Percentiles rank a stretch among this genome's conserved stretches.
Conservation (phyloP, 345 rosid genomes). For the Kandelia obovata region DNA sequence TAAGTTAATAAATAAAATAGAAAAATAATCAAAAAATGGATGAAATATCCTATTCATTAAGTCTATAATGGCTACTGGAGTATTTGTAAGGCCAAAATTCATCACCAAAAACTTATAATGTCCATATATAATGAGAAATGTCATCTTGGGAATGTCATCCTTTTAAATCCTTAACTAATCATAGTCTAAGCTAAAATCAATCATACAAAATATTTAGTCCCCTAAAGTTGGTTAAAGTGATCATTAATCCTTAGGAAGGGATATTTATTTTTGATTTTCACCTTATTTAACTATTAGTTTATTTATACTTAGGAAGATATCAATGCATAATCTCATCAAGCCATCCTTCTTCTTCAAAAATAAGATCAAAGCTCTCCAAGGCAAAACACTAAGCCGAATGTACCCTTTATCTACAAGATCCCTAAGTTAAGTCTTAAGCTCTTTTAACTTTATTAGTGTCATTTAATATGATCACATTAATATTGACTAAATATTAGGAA, state of each 20-base stretch:
- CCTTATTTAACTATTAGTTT: not conserved
- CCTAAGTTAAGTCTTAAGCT: not conserved
- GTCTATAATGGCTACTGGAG: not conserved
- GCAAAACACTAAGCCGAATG: not conserved
- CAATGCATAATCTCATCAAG: not conserved
- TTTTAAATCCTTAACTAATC: not conserved
- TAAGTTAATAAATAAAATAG: not conserved
- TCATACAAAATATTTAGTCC: not conserved
- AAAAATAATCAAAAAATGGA: not conserved
- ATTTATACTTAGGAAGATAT: not conserved
- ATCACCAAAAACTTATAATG: slow-evolving; percentile 14
- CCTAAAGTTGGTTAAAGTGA: not conserved
- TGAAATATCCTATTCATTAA: not conserved
- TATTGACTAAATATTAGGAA: not conserved
- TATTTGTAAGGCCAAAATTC: slow-evolving; percentile 4
- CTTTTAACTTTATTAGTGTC: not conserved
- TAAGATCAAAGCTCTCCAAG: not conserved
- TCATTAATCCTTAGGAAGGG: not conserved
- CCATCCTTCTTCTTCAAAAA: slow-evolving; percentile 18
- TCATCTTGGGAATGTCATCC: not conserved
- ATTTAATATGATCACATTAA: not conserved
- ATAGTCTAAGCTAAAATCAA: not conserved
- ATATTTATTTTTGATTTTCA: not conserved
- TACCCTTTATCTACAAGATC: not conserved
- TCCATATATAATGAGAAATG: not conserved